Percentiles rank a stretch among this genome's conserved stretches.
phyloP scores from a whole-genome alignment of 352 stramenopile species.

The Phytopythium delawarense region DNA sequence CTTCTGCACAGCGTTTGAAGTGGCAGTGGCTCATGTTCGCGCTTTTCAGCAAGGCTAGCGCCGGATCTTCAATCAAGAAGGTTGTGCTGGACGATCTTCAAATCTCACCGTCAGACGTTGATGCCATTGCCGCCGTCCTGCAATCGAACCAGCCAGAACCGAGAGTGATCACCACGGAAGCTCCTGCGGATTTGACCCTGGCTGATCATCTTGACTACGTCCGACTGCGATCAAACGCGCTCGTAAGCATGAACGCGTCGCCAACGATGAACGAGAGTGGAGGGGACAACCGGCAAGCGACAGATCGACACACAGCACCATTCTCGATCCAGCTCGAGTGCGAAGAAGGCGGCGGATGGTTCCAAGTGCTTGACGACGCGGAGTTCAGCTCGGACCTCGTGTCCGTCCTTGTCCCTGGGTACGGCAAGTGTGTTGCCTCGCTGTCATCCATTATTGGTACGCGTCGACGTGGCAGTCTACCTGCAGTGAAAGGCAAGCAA shows the following conservation, averaged over 20 bases:
- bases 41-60: slow-evolving; percentile 1
- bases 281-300: not conserved
- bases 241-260: not conserved
- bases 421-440: not conserved
- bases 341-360: not conserved
- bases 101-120: slow-evolving; percentile 1
- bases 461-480: too few species aligned
- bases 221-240: not conserved
- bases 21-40: slow-evolving; percentile 8
- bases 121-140: not conserved
- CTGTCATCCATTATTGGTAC: not conserved
- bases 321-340: not conserved
- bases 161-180: not conserved
- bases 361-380: slow-evolving; percentile 1
- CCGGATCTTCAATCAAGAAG: not conserved
- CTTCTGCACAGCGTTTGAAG: not conserved
- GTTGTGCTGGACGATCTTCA: slow-evolving; percentile 2
- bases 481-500: not conserved
- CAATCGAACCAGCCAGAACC: not conserved
- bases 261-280: not conserved
- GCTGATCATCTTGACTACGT: not conserved
- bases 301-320: not conserved
- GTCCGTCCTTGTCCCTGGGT: slow-evolving; percentile 1
- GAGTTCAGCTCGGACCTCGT: not conserved
- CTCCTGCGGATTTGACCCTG: too few species aligned